phyloP scores from a whole-genome alignment of 176 grass and related monocot species.

The Puya raimondii region DNA sequence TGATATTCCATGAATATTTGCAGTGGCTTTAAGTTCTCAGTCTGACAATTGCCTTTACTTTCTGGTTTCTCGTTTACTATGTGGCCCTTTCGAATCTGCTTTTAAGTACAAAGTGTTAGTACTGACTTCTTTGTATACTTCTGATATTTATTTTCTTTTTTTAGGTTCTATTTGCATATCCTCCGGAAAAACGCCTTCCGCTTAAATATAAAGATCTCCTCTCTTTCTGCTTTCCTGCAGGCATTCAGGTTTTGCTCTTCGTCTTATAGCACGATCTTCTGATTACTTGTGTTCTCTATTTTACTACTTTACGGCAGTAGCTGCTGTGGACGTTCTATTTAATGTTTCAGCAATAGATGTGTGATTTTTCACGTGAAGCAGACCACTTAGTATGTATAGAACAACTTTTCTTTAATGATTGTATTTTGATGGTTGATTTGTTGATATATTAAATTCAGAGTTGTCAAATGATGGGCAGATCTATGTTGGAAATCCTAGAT shows the following conservation, averaged over 20 bases:
- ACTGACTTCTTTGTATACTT: slow-evolving; percentile 9
- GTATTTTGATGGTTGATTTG: too few relatives aligned
- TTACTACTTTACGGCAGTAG: not conserved
- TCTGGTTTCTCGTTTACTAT: not conserved
- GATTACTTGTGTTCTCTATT: slow-evolving; percentile 2
- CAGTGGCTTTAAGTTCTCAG: not conserved
- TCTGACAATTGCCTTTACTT: not conserved
- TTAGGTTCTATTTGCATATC: slow-evolving; percentile 94
- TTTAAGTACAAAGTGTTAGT: not conserved
- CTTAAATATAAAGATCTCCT: slow-evolving; percentile 93
- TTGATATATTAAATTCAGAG: too few relatives aligned
- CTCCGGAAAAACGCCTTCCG: slow-evolving; percentile 75
- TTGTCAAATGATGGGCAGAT: too few relatives aligned
- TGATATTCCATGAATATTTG: too few relatives aligned
- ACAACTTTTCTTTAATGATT: too few relatives aligned
- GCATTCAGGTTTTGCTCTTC: slow-evolving; percentile 62
- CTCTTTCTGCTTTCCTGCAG: slow-evolving; percentile 95
- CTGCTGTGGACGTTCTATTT: slow-evolving; percentile 4
- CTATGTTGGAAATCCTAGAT: too few relatives aligned
- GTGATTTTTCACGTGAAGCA: not conserved
- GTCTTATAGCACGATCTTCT: not conserved
- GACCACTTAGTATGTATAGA: not conserved
- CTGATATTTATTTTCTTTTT: slow-evolving; percentile 6
- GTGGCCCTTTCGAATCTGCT: not conserved
- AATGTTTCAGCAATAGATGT: not conserved